A percentile compares a stretch with the other conserved stretches of the same genome.
Conservation (phyloP, 2,329 filamentous ascomycete species). For the Penicillium sp. region DNA sequence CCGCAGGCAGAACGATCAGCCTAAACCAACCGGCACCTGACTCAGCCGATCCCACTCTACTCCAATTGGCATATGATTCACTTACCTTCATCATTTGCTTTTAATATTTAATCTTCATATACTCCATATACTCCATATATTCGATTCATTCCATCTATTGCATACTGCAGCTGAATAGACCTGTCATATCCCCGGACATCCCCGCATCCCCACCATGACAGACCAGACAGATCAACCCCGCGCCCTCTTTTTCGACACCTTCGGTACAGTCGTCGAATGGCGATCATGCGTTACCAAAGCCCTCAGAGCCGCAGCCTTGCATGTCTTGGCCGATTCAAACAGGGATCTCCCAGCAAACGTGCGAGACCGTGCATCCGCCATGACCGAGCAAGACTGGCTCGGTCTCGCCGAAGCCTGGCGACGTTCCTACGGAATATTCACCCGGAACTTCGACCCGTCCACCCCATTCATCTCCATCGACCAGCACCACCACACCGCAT, state of each 20-base stretch:
- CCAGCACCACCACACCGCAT: constrained; percentile 68
- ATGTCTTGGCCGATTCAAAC: constrained; percentile 53
- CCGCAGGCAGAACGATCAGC: constrained; percentile 20
- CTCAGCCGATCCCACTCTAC: not conserved
- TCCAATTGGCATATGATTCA: too few species aligned
- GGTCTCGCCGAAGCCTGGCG: constrained; percentile 74
- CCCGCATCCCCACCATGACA: constrained; percentile 24
- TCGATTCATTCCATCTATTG: not conserved
- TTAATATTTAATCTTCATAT: too few species aligned
- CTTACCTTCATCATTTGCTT: not conserved
- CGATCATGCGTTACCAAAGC: constrained; percentile 66
- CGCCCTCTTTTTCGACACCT: constrained; percentile 41
- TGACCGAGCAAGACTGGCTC: constrained; percentile 65
- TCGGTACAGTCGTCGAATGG: constrained; percentile 75
- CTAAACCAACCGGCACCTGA: constrained; percentile 10
- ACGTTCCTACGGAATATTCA: constrained; percentile 66
- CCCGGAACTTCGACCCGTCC: constrained; percentile 44
- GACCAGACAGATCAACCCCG: constrained; percentile 22
- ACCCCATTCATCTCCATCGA: constrained; percentile 70
- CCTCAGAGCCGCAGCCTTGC: constrained; percentile 57
- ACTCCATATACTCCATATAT: too few species aligned
- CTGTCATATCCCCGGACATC: not conserved
- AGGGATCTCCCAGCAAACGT: constrained; percentile 52
- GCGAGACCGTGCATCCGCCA: constrained; percentile 53
- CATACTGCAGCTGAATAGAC: not conserved